Evolutionary conservation across 2,329 filamentous ascomycete species (phyloP), one percentile per base, ranked within the genome.

Genomic region (Fusarium hainanense): DNA sequence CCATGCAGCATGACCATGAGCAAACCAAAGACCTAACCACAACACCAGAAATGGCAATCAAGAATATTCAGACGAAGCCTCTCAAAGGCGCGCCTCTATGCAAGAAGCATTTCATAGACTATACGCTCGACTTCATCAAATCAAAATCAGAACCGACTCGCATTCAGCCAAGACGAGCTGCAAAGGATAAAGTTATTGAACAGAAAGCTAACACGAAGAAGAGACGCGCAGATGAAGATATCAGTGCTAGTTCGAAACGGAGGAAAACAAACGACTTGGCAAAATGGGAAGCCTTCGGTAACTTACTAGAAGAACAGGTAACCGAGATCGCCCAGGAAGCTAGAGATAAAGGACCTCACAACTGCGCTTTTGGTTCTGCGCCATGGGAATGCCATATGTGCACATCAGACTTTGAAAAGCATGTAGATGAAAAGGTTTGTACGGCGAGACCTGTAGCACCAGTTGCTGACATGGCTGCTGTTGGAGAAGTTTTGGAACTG

Each of bases 351-450:
- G 46, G 32, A 6, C 2, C 27, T 12, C 21, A 32, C 20, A 40
- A 47, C 25, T 71, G 68, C 1, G 37, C 58, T 0, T 65, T 52
- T 40, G 68, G 68, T 4, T 44, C 63, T 51, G 37, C 14, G 2
- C 68, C 68, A 3, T 71, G 58, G 68, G 28, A 34, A 6, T 71
- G 68, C 14, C 42, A 30, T 10, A 7, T 47, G 8, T 70, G 68
- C 40, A 40, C 47, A 25, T 23, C 42, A 4, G 21, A 54, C 8
- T 23, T 44, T 20, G 32, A 6, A 10, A 27, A 54, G 5, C 37
- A 13, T 20, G 11, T 27, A 3, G 43, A 48, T 7, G 20, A 25
- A 7, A 6, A 18, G 6, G 7, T 28, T 11, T 5, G 16, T 8
- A 27, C 14, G 3, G 34, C 20, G 2, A 34, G 40, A 23, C 18